Conservation (phyloP, 441 rosid genomes). For the Populus tomentosa region DNA sequence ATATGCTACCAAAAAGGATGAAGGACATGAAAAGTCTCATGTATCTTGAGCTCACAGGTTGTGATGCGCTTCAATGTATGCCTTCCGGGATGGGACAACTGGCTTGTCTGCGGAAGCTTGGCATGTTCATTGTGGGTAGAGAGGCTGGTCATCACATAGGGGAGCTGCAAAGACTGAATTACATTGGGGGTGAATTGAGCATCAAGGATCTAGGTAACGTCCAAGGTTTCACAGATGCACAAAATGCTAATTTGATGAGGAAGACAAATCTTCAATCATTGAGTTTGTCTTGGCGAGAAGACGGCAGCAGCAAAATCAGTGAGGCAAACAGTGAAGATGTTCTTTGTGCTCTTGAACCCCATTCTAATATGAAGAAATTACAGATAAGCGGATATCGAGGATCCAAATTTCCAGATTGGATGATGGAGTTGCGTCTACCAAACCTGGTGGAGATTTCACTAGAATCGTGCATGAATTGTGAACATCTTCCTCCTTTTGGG, state of each 20-base stretch:
- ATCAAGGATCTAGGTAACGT: slow-evolving; percentile 3
- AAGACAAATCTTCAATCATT: slow-evolving; percentile 9
- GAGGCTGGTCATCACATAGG: neutral
- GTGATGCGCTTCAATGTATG: neutral
- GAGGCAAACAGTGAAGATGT: slow-evolving; percentile 7
- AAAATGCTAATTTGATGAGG: slow-evolving; percentile 3
- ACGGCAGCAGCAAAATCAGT: neutral
- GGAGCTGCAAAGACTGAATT: slow-evolving; percentile 9
- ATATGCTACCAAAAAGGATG: slow-evolving; percentile 7
- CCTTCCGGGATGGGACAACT: slow-evolving; percentile 1
- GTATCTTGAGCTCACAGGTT: neutral
- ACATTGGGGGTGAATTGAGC: slow-evolving; percentile 11
- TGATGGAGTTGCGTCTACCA: slow-evolving; percentile 15
- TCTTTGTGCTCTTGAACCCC: neutral
- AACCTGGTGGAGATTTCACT: slow-evolving; percentile 16
- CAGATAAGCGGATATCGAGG: neutral
- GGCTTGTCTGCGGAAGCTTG: slow-evolving; percentile 8
- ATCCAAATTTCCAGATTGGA: neutral
- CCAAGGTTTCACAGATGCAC: slow-evolving; percentile 5
- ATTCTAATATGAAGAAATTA: slow-evolving; percentile 1
- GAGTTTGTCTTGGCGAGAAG: slow-evolving; percentile 1
- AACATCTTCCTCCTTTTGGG: slow-evolving; percentile 21
- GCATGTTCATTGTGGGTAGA: slow-evolving; percentile 15
- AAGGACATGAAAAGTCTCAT: slow-evolving; percentile 7
- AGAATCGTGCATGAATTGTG: neutral